A percentile compares a stretch with the other conserved stretches of the same genome.
phyloP scores from a whole-genome alignment of 169 alveolate genomes.

The Cryptosporidium sp. region DNA sequence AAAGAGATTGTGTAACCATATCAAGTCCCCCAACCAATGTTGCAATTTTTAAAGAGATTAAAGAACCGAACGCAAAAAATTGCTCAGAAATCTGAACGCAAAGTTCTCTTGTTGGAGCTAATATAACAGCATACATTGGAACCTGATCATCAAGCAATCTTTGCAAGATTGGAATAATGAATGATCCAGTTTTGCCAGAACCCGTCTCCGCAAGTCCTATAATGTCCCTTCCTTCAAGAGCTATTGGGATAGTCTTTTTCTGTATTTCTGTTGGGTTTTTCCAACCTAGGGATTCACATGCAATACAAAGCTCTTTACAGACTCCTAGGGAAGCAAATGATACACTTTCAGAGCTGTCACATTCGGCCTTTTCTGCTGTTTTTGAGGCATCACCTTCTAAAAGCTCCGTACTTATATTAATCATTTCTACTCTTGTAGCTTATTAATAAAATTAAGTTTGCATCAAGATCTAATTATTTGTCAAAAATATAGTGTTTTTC shows the following conservation, averaged over 20 bases:
- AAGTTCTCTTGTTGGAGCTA: constrained; percentile 99
- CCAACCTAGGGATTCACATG: constrained; percentile 92
- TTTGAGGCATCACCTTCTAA: not conserved
- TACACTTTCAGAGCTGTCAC: constrained; percentile 10
- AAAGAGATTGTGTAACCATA: constrained; percentile 93
- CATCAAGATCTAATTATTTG: not conserved
- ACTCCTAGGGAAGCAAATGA: constrained; percentile 93
- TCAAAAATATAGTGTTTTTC: not conserved
- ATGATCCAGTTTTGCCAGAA: constrained; percentile 95
- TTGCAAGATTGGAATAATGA: constrained; percentile 96
- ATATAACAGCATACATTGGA: constrained; percentile 89
- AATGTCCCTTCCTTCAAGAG: constrained; percentile 94
- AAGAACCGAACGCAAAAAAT: constrained; percentile 93
- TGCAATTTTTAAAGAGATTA: constrained; percentile 91
- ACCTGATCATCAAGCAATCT: constrained; percentile 88
- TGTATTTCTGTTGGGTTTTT: constrained; percentile 94
- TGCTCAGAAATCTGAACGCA: constrained; percentile 97
- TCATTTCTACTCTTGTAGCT: not conserved
- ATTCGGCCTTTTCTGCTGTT: not conserved
- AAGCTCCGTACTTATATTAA: not conserved
- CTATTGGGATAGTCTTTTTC: constrained; percentile 91
- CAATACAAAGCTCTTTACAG: constrained; percentile 93
- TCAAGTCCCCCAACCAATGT: constrained; percentile 98
- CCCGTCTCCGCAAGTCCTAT: constrained; percentile 99
- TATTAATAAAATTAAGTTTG: not conserved